These are phyloP conservation scores for Paulownia fortunei DNA, from an alignment of 257 asterid genomes.

Conservation along the genomic window DNA sequence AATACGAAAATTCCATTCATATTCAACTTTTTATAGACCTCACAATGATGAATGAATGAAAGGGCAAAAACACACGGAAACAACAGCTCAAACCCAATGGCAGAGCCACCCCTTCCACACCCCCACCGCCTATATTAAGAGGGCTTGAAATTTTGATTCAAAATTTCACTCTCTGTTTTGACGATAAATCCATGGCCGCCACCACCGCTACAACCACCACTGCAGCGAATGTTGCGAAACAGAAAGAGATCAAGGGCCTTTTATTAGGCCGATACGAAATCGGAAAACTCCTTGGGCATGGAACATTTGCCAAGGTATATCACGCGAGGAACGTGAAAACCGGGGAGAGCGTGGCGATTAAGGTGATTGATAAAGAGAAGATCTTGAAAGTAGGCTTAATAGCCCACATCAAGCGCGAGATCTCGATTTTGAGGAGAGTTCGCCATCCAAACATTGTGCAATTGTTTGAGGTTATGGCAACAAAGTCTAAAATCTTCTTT, in stretches of 20 bases:
- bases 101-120: constrained; percentile 21
- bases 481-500: constrained; percentile 79
- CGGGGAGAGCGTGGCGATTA: constrained; percentile 77
- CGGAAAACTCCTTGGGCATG: constrained; percentile 84
- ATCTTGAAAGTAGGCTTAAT: constrained; percentile 76
- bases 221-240: constrained; percentile 31
- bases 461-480: constrained; percentile 93
- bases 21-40: constrained; percentile 30
- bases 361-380: constrained; percentile 91
- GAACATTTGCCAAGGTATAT: constrained; percentile 92
- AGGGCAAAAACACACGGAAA: constrained; percentile 27
- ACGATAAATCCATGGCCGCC: constrained; percentile 33
- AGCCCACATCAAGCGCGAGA: constrained; percentile 88
- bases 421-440: constrained; percentile 86
- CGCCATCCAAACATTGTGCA: constrained; percentile 96
- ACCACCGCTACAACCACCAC: constrained; percentile 25
- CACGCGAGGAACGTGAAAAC: constrained; percentile 77
- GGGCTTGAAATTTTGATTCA: neutral
- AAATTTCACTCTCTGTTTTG: neutral
- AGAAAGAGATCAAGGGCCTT: constrained; percentile 58
- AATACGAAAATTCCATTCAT: neutral
- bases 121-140: constrained; percentile 25
- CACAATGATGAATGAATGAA: constrained; percentile 10
- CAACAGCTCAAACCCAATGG: constrained; percentile 31
- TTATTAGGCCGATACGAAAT: constrained; percentile 72